Conservation (phyloP, 2,329 filamentous ascomycete genomes). For the Aspergillus fijiensis region DNA sequence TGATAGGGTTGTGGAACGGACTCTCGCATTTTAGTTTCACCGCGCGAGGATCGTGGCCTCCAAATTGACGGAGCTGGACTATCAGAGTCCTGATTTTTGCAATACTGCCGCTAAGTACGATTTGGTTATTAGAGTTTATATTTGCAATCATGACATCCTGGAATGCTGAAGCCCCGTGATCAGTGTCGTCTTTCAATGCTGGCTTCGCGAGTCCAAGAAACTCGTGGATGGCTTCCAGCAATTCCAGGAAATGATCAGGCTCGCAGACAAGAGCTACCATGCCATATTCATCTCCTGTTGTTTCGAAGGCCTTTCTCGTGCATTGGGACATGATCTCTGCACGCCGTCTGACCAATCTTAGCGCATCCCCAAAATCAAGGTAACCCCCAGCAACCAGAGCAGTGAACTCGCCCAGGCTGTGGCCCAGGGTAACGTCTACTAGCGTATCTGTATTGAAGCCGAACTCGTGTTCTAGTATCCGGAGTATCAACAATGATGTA, state of each 20-base stretch:
- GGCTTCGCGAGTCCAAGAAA: slow-evolving; percentile 70
- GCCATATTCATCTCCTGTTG: slow-evolving; percentile 77
- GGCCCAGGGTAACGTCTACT: slow-evolving; percentile 81
- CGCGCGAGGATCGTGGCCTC: slow-evolving; percentile 85
- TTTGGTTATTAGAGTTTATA: slow-evolving; percentile 94
- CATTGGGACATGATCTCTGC: slow-evolving; percentile 82
- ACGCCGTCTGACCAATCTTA: slow-evolving; percentile 72
- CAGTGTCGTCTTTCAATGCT: slow-evolving; percentile 67
- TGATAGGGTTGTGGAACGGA: slow-evolving; percentile 88
- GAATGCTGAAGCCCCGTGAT: slow-evolving; percentile 69
- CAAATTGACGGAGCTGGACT: slow-evolving; percentile 81
- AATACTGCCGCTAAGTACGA: slow-evolving; percentile 86
- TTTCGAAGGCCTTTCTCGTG: slow-evolving; percentile 61
- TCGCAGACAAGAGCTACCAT: slow-evolving; percentile 95
- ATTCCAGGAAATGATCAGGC: slow-evolving; percentile 66
- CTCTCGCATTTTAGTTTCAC: slow-evolving; percentile 83
- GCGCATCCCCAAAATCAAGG: slow-evolving; percentile 72
- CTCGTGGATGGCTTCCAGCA: slow-evolving; percentile 73
- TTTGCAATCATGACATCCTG: slow-evolving; percentile 90
- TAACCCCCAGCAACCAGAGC: slow-evolving; percentile 84
- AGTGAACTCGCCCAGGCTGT: slow-evolving; percentile 90
- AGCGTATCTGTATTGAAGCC: slow-evolving; percentile 68
- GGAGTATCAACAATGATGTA: slow-evolving; percentile 83
- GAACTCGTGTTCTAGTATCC: slow-evolving; percentile 82
- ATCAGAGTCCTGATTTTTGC: slow-evolving; percentile 77